Conservation (phyloP, 768 basidiomycete genomes). For the Boletus rex-veris region DNA sequence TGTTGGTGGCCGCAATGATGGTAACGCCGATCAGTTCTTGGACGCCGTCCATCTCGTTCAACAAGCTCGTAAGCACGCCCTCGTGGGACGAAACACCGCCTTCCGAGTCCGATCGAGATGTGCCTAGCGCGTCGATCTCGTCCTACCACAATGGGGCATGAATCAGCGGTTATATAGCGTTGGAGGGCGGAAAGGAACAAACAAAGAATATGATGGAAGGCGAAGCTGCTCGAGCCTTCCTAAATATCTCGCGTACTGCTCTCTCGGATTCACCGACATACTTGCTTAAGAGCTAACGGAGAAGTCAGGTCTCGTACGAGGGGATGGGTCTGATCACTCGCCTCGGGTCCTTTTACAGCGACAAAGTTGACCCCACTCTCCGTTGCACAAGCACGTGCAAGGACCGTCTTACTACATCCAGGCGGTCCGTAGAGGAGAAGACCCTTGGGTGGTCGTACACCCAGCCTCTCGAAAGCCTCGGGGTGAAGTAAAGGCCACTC, state of each 20-base stretch:
- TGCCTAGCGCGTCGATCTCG: constrained; percentile 93
- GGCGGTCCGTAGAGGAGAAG: constrained; percentile 93
- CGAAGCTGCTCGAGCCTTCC: constrained; percentile 89
- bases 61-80: constrained; percentile 86
- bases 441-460: constrained; percentile 85
- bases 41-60: constrained; percentile 99
- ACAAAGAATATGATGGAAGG: constrained; percentile 98
- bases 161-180: not conserved
- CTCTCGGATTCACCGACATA: constrained; percentile 97
- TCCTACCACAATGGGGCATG: constrained; percentile 54
- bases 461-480: constrained; percentile 81
- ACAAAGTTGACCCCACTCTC: constrained; percentile 96
- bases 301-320: not conserved
- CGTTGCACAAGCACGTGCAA: constrained; percentile 87
- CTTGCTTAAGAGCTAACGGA: constrained; percentile 82
- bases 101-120: constrained; percentile 58
- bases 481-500: constrained; percentile 94
- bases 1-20: constrained; percentile 91
- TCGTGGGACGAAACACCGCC: constrained; percentile 63
- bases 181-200: constrained; percentile 24
- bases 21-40: constrained; percentile 95
- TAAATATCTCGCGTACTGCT: constrained; percentile 91
- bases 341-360: constrained; percentile 97
- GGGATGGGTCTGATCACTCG: constrained; percentile 30
- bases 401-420: constrained; percentile 95